These are phyloP conservation scores for Dactylellina drechsleri DNA, from an alignment of 2,329 filamentous ascomycete species.

Conservation along the genomic window DNA sequence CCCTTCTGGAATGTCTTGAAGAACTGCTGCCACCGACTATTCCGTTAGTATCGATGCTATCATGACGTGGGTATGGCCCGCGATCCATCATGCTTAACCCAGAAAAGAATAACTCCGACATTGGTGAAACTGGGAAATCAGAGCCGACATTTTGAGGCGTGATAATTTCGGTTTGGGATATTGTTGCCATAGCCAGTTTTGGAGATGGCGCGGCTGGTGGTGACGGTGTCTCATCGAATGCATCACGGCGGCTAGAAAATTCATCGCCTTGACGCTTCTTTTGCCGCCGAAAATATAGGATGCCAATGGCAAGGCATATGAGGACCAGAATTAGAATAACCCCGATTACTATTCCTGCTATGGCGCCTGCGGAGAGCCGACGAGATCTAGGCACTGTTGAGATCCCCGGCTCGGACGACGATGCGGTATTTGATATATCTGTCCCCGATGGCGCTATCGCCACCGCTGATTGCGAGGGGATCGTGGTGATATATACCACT, in stretches of 20 bases:
- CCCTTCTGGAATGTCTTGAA: conserved; percentile 29
- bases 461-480: background rate
- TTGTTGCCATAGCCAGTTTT: conserved; percentile 11
- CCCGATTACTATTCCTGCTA: conserved; percentile 33
- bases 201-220: conserved; percentile 19
- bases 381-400: background rate
- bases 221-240: conserved; percentile 10
- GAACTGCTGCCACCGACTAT: background rate
- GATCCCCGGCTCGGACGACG: background rate
- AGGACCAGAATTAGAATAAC: conserved; percentile 10
- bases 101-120: conserved; percentile 43
- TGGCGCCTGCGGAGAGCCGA: conserved; percentile 20
- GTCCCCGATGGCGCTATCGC: background rate
- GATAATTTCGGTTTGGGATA: conserved; percentile 12
- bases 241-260: background rate
- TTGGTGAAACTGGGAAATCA: conserved; percentile 22
- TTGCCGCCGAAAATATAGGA: conserved; percentile 8
- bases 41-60: background rate
- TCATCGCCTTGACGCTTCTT: background rate
- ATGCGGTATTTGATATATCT: background rate
- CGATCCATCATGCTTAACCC: conserved; percentile 34
- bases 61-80: conserved; percentile 9
- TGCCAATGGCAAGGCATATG: background rate
- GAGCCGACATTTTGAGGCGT: background rate
- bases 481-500: conserved; percentile 29